Evolutionary conservation across 2,329 filamentous ascomycete species (phyloP).

Genomic region (Penicillium sp.): DNA sequence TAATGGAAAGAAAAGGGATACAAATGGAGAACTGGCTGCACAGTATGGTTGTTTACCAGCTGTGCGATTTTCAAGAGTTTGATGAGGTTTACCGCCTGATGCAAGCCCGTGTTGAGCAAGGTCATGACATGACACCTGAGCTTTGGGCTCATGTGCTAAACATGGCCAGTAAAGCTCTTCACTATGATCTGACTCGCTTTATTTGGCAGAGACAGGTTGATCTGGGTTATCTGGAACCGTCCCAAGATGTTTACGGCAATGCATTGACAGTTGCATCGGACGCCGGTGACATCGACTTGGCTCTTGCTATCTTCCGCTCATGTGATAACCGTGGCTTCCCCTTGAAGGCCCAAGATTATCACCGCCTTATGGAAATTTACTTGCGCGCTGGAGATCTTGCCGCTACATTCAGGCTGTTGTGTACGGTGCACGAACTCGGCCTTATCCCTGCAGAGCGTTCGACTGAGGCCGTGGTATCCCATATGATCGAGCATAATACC

Average conservation of each 20-base stretch:
- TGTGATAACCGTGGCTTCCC: conserved; percentile 58
- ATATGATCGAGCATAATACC: conserved; percentile 51
- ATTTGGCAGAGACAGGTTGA: conserved; percentile 71
- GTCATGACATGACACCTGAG: conserved; percentile 50
- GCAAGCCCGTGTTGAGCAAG: conserved; percentile 53
- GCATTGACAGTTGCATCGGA: conserved; percentile 71
- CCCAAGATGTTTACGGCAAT: conserved; percentile 65
- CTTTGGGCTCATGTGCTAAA: conserved; percentile 76
- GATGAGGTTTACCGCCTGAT: conserved; percentile 74
- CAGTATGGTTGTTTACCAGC: conserved; percentile 71
- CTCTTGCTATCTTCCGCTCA: conserved; percentile 67
- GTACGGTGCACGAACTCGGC: conserved; percentile 69
- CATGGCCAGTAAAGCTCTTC: conserved; percentile 62
- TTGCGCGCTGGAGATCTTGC: conserved; percentile 59
- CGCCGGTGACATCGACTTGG: conserved; percentile 66
- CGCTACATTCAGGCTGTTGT: conserved; percentile 67
- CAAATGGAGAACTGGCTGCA: conserved; percentile 70
- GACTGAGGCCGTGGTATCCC: conserved; percentile 62
- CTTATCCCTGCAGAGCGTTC: conserved; percentile 57
- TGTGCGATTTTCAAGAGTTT: conserved; percentile 70
- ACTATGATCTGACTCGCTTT: conserved; percentile 64
- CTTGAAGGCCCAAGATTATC: conserved; percentile 70
- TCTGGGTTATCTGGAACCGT: conserved; percentile 58
- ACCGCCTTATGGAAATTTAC: conserved; percentile 73
- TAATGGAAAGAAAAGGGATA: conserved; percentile 60